These are phyloP conservation scores for Malus asiatica DNA, from an alignment of 306 rosid species.

Conservation along the genomic window DNA sequence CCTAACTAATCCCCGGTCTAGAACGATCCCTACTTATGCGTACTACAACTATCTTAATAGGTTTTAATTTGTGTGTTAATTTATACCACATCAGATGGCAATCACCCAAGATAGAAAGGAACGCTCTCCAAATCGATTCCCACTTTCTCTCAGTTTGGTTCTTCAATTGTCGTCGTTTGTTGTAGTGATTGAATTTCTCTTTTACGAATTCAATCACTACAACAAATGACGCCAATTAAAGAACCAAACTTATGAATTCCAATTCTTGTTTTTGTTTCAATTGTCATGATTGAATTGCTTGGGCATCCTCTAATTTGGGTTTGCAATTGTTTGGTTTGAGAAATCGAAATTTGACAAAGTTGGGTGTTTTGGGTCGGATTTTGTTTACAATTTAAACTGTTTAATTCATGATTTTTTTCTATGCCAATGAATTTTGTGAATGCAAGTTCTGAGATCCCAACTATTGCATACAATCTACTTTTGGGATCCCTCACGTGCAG, in stretches of 20 bases:
- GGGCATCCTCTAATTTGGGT: neutral
- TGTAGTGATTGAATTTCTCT: neutral
- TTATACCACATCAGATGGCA: too few relatives aligned
- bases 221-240: too few relatives aligned
- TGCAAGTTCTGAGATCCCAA: too few relatives aligned
- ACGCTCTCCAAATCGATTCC: too few relatives aligned
- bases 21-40: too few relatives aligned
- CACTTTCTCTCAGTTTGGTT: neutral
- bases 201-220: neutral
- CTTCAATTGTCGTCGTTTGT: neutral
- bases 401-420: slow-evolving; percentile 1
- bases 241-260: neutral
- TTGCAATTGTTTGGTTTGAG: neutral
- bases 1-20: too few relatives aligned
- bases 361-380: neutral
- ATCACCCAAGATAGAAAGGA: too few relatives aligned
- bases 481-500: too few relatives aligned
- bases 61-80: too few relatives aligned
- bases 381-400: neutral
- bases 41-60: too few relatives aligned
- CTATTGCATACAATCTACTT: too few relatives aligned
- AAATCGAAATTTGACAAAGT: neutral
- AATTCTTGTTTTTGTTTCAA: neutral
- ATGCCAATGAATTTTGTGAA: neutral
- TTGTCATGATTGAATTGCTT: neutral